Evolutionary conservation across 257 asterid genomes (phyloP), one percentile per base, ranked within the genome.

Genomic region (Salvia hispanica): DNA sequence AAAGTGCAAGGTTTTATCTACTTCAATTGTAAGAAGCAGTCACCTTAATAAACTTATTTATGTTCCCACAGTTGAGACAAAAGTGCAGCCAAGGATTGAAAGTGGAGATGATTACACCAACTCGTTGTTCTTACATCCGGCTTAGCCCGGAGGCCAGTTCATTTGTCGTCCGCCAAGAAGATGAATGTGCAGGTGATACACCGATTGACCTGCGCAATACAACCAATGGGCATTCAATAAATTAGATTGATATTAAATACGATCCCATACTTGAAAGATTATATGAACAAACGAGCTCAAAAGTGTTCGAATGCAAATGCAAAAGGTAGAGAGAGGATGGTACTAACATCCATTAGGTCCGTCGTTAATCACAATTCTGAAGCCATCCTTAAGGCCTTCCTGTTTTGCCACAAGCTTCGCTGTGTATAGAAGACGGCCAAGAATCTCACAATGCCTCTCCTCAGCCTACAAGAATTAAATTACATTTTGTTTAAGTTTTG

Each of bases 131-230:
- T 4, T 13, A 4, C 33, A 34, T 67, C 64, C 31, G 40, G 28
- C 50, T 84, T 90, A 90, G 70, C 98, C 98, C 7, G 97, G 97
- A 8, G 98, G 98, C 98, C 98, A 93, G 85, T 90, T 93, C 97
- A 93, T 75, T 75, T 93, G 94, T 13, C 97, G 96, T 72, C 96
- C 97, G 15, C 97, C 98, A 0, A 93, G 81, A 73, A 93, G 90
- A 79, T 93, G 98, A 72, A 93, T 16, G 76, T 93, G 98, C 82
- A 93, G 85, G 77, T 93, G 98, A 71, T 88, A 86, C 18, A 93
- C 96, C 33, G 98, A 85, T 85, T 90, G 97, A 60, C 93, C 98
- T 92, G 84, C 65, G 62, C 2, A 40, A 62, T 16, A 51, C 46
- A 62, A 67, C 7, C 61, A 65, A 70, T 14, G 25, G 45, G 45